Conservation (phyloP, 805 yeast genomes). For the Yarrowia deformans region DNA sequence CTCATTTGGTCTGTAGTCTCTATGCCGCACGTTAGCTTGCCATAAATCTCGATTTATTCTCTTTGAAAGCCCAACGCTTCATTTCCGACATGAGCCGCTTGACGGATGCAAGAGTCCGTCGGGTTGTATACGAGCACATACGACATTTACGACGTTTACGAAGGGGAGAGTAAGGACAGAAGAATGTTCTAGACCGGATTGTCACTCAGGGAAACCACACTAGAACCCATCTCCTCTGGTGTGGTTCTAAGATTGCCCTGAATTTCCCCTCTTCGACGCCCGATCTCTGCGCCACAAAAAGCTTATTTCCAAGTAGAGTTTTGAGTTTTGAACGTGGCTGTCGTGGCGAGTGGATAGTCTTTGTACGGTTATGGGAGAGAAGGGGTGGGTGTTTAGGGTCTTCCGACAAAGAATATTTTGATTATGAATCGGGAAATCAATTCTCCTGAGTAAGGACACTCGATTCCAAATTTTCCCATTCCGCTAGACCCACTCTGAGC, state of each 20-base stretch:
- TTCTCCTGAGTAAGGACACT: background rate
- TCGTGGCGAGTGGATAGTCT: slow-evolving; percentile 23
- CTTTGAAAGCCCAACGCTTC: background rate
- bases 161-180: too few relatives aligned
- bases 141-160: background rate
- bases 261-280: slow-evolving; percentile 19
- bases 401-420: too few relatives aligned
- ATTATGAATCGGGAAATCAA: background rate
- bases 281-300: slow-evolving; percentile 28
- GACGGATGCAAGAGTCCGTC: background rate
- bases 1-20: too few relatives aligned
- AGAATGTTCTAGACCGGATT: too few relatives aligned
- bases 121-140: background rate
- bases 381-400: background rate
- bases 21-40: too few relatives aligned
- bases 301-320: background rate
- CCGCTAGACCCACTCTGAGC: background rate
- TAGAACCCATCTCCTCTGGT: background rate
- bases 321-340: background rate
- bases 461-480: background rate
- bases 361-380: background rate
- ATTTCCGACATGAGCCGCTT: slow-evolving; percentile 1
- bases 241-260: slow-evolving; percentile 15
- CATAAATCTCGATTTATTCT: too few relatives aligned
- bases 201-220: too few relatives aligned